A percentile compares a stretch with the other conserved stretches of the same genome.
Evolutionary conservation across 2,329 filamentous ascomycete genomes (phyloP).

Genomic region (Trichoderma breve): DNA sequence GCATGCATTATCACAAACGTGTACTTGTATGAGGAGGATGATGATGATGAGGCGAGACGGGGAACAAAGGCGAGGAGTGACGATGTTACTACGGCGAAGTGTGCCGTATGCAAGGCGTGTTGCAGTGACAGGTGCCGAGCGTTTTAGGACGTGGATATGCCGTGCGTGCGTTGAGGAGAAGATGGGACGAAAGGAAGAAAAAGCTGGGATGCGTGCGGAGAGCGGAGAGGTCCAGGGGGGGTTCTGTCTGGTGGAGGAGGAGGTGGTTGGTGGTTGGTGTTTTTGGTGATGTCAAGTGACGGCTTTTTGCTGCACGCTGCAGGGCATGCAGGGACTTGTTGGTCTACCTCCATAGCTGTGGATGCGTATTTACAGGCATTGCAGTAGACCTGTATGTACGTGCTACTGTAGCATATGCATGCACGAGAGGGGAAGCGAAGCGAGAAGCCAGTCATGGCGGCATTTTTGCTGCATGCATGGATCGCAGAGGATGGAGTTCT

Average conservation of each 20-base stretch:
- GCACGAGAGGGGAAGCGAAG: not conserved
- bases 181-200: not conserved
- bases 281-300: slow-evolving; percentile 11
- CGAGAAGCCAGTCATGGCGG: not conserved
- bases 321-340: not conserved
- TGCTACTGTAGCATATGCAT: not conserved
- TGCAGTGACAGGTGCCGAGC: not conserved
- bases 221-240: not conserved
- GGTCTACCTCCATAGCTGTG: not conserved
- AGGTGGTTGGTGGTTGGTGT: not conserved
- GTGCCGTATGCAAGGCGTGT: not conserved
- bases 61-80: not conserved
- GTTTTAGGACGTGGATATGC: not conserved
- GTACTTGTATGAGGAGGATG: not conserved
- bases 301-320: not conserved
- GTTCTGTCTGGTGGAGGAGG: not conserved
- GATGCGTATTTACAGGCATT: not conserved
- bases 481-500: not conserved
- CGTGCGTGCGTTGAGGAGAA: not conserved
- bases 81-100: not conserved
- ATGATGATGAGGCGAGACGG: not conserved
- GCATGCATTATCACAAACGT: not conserved
- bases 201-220: not conserved
- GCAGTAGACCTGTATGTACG: not conserved
- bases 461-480: not conserved